These are phyloP conservation scores for Orbilia oligospora DNA, from an alignment of 2,329 filamentous ascomycete species.

Conservation along the genomic window DNA sequence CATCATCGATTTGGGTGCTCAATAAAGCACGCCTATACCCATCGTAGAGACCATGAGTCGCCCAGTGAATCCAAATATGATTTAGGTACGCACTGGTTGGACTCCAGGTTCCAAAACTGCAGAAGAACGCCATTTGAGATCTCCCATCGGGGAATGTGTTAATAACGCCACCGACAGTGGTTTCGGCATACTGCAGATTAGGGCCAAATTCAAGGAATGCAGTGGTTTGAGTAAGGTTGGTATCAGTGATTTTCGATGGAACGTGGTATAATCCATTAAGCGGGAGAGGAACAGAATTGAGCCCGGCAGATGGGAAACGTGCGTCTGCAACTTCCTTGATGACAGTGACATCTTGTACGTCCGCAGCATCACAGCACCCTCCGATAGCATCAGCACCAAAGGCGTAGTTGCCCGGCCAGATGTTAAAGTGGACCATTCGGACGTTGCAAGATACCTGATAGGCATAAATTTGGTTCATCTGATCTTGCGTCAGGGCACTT, in stretches of 20 bases:
- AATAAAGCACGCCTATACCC: constrained; percentile 73
- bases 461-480: constrained; percentile 73
- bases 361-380: constrained; percentile 71
- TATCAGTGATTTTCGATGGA: constrained; percentile 42
- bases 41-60: constrained; percentile 73
- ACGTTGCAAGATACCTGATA: constrained; percentile 74
- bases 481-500: constrained; percentile 72
- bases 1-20: constrained; percentile 75
- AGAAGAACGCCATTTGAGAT: constrained; percentile 55
- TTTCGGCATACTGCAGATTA: constrained; percentile 25
- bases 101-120: constrained; percentile 47
- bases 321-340: constrained; percentile 68
- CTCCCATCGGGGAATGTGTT: constrained; percentile 51
- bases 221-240: constrained; percentile 47
- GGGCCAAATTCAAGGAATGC: constrained; percentile 45
- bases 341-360: constrained; percentile 71
- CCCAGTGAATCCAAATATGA: constrained; percentile 76
- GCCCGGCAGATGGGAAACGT: constrained; percentile 72
- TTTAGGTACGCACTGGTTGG: constrained; percentile 73
- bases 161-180: constrained; percentile 48
- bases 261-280: constrained; percentile 40
- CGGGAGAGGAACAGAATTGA: constrained; percentile 67
- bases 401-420: constrained; percentile 70
- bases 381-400: constrained; percentile 69
- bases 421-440: constrained; percentile 75